These are phyloP conservation scores for Gossypioides kirkii DNA, from an alignment of 345 rosid species.

Conservation along the genomic window DNA sequence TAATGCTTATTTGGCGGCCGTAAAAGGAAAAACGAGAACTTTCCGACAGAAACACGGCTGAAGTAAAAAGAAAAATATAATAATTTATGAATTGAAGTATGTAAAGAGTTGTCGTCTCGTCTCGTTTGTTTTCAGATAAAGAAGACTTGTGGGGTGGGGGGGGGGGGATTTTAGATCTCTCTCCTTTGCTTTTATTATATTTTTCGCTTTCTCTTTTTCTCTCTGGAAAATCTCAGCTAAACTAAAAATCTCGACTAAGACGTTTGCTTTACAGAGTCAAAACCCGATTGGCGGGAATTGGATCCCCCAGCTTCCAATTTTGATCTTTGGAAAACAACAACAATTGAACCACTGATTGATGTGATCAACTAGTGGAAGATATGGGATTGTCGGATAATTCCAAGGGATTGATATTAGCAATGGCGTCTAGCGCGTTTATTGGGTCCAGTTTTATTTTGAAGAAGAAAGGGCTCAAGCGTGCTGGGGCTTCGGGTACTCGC, in stretches of 20 bases:
- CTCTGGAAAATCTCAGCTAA: neutral
- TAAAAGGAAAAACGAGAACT: too few relatives aligned
- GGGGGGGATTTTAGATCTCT: too few relatives aligned
- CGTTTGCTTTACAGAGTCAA: neutral
- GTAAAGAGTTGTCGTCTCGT: too few relatives aligned
- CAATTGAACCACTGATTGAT: neutral
- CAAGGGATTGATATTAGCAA: slow-evolving; percentile 69
- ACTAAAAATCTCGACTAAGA: too few relatives aligned
- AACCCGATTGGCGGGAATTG: slow-evolving; percentile 4
- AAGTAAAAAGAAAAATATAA: too few relatives aligned
- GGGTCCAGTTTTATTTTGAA: slow-evolving; percentile 91
- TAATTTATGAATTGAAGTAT: too few relatives aligned
- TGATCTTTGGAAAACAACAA: neutral
- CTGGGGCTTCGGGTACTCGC: slow-evolving; percentile 71
- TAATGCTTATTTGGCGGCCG: too few relatives aligned
- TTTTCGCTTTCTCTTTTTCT: neutral
- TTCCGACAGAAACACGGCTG: too few relatives aligned
- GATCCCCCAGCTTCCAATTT: neutral
- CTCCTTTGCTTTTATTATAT: too few relatives aligned
- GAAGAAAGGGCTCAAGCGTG: slow-evolving; percentile 93
- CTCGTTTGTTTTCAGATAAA: neutral
- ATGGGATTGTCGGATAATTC: slow-evolving; percentile 63
- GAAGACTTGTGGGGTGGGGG: too few relatives aligned
- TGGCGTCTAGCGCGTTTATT: slow-evolving; percentile 67
- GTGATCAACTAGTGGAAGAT: neutral